phyloP scores from a whole-genome alignment of 805 yeast genomes.

The Wickerhamiella dianesei region DNA sequence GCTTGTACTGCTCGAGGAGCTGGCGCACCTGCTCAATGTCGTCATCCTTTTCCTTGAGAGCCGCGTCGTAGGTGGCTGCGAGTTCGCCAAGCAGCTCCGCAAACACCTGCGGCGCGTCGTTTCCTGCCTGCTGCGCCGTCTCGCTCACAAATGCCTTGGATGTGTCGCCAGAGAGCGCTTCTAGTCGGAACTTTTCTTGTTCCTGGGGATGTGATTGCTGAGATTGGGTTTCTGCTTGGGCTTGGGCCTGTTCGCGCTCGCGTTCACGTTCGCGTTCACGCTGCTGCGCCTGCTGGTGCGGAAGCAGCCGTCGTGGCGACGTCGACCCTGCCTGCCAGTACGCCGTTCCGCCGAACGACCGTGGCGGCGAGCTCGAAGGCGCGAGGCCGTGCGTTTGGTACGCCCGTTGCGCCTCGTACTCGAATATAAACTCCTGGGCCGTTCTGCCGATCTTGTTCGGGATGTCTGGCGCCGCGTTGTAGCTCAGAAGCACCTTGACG shows the following conservation, averaged over 20 bases:
- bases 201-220: too few species aligned
- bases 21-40: conserved; percentile 37
- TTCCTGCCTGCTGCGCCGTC: conserved; percentile 3
- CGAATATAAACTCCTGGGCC: conserved; percentile 28
- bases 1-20: conserved; percentile 30
- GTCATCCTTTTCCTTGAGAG: conserved; percentile 40
- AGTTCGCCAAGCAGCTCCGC: conserved; percentile 23
- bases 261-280: too few species aligned
- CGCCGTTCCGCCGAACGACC: conserved; percentile 3
- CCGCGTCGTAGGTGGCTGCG: conserved; percentile 39
- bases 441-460: conserved; percentile 31
- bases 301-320: neutral
- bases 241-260: too few species aligned
- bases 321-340: neutral
- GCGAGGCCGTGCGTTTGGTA: conserved; percentile 5
- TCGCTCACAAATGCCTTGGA: conserved; percentile 7
- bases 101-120: conserved; percentile 8
- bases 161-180: neutral
- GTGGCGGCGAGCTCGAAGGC: conserved; percentile 17
- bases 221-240: too few species aligned
- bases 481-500: conserved; percentile 31
- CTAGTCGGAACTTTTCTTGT: too few species aligned
- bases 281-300: neutral
- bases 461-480: conserved; percentile 35
- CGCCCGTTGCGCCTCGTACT: conserved; percentile 20